A percentile compares a stretch with the other conserved stretches of the same genome.
Evolutionary conservation across 1,284 basidiomycete genomes (phyloP).

Genomic region (Paramarasmius palmivorus): DNA sequence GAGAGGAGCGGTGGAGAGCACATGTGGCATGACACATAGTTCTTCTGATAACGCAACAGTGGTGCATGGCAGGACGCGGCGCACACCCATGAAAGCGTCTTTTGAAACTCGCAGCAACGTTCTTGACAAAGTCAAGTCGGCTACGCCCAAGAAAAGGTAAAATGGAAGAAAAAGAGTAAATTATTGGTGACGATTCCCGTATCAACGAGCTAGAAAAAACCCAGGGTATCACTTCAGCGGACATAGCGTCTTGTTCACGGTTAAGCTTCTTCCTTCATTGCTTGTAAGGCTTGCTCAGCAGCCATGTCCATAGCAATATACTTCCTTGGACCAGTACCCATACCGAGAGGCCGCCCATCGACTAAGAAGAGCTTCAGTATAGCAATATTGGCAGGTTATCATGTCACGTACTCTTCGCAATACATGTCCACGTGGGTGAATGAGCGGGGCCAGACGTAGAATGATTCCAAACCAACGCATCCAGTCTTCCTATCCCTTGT

Average conservation of each 20-base stretch:
- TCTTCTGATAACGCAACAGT: too few species aligned
- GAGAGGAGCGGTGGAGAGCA: too few species aligned
- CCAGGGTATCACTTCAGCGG: too few species aligned
- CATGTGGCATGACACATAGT: too few species aligned
- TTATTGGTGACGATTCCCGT: background rate
- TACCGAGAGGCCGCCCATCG: slow-evolving; percentile 40
- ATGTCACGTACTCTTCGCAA: slow-evolving; percentile 54
- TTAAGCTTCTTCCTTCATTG: slow-evolving; percentile 27
- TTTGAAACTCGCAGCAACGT: too few species aligned
- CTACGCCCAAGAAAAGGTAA: too few species aligned
- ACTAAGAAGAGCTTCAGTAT: slow-evolving; percentile 34
- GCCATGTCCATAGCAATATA: slow-evolving; percentile 54
- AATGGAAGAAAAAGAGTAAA: background rate
- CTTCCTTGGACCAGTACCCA: slow-evolving; percentile 50
- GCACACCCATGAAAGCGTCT: too few species aligned
- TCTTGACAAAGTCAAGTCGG: too few species aligned
- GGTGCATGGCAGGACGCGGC: too few species aligned
- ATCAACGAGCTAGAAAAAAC: too few species aligned
- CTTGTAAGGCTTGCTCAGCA: slow-evolving; percentile 47
- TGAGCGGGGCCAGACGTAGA: slow-evolving; percentile 45
- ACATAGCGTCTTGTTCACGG: background rate
- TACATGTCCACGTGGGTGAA: slow-evolving; percentile 51
- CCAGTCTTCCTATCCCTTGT: slow-evolving; percentile 39
- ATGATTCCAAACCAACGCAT: slow-evolving; percentile 57
- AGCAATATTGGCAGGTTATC: too few species aligned